These are phyloP conservation scores for Stachybotrys echinatus DNA, from an alignment of 2,329 filamentous ascomycete genomes.

Conservation along the genomic window DNA sequence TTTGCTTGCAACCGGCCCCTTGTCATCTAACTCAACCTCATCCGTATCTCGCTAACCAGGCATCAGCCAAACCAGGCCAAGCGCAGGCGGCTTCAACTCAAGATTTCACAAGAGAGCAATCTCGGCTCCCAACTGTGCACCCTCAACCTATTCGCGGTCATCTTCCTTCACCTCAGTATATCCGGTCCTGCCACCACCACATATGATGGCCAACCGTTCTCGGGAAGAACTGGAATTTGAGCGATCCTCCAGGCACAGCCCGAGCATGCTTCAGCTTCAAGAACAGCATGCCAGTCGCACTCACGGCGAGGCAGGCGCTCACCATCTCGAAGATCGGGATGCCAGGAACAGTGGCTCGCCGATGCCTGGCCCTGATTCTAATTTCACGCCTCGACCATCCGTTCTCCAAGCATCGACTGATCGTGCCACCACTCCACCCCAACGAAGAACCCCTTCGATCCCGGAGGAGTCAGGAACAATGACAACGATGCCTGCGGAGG, in stretches of 20 bases:
- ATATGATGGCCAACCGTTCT: conserved; percentile 6
- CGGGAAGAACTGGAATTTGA: not conserved
- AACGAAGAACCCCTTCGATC: not conserved
- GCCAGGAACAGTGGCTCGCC: not conserved
- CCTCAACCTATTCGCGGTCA: conserved; percentile 5
- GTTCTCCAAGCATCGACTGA: not conserved
- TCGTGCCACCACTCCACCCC: not conserved
- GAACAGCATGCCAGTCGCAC: not conserved
- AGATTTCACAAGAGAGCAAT: conserved; percentile 42
- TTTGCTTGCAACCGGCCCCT: too few relatives aligned
- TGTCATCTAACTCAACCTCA: not conserved
- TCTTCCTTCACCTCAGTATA: conserved; percentile 6
- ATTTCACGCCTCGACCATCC: not conserved
- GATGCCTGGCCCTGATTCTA: not conserved
- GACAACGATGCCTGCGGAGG: conserved; percentile 12
- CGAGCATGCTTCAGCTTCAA: not conserved
- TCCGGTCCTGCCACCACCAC: conserved; percentile 11
- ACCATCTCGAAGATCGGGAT: not conserved
- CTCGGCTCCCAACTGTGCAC: conserved; percentile 42
- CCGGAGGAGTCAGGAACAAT: conserved; percentile 8
- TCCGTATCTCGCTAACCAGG: not conserved
- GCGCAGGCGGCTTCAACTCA: conserved; percentile 2
- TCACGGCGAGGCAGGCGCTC: not conserved
- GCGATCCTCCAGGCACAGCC: not conserved
- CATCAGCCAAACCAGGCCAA: not conserved